Evolutionary conservation across 345 rosid genomes (phyloP).

Genomic region (Crucihimalaya himalaica): DNA sequence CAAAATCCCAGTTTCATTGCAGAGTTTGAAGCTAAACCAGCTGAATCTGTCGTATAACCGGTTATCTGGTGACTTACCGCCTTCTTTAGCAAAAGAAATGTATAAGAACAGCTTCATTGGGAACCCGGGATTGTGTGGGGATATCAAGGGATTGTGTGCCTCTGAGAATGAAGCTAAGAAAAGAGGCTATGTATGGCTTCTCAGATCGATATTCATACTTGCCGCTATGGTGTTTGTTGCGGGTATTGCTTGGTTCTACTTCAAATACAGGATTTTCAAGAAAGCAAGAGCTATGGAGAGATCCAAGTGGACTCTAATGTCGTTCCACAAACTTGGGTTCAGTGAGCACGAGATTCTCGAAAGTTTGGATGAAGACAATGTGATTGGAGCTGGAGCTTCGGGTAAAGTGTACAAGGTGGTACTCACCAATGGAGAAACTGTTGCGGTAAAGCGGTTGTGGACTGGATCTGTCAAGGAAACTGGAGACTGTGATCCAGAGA

Average conservation of each 20-base stretch:
- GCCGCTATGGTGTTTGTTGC: slow-evolving; percentile 65
- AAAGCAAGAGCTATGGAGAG: slow-evolving; percentile 66
- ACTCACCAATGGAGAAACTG: slow-evolving; percentile 75
- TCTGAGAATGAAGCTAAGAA: slow-evolving; percentile 49
- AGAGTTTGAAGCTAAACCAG: slow-evolving; percentile 89
- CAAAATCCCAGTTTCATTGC: slow-evolving; percentile 62
- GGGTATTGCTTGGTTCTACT: slow-evolving; percentile 80
- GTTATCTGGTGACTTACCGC: slow-evolving; percentile 73
- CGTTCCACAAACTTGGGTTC: slow-evolving; percentile 92
- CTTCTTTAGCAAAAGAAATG: slow-evolving; percentile 59
- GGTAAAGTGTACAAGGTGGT: slow-evolving; percentile 96
- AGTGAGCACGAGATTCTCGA: slow-evolving; percentile 87
- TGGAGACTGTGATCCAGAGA: slow-evolving; percentile 59
- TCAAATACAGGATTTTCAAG: slow-evolving; percentile 72
- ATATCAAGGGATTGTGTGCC: slow-evolving; percentile 63
- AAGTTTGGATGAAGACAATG: slow-evolving; percentile 87
- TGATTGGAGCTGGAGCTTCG: slow-evolving; percentile 84
- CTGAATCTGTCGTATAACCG: slow-evolving; percentile 76
- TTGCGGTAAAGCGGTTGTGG: slow-evolving; percentile 96
- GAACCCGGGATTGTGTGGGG: slow-evolving; percentile 83
- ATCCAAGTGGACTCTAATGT: slow-evolving; percentile 94
- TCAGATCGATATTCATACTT: slow-evolving; percentile 68
- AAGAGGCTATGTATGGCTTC: slow-evolving; percentile 70
- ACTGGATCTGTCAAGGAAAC: slow-evolving; percentile 55
- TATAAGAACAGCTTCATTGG: slow-evolving; percentile 72